These are phyloP conservation scores for Yamagishiella unicocca DNA, from an alignment of 139 green algal genomes.

Conservation along the genomic window DNA sequence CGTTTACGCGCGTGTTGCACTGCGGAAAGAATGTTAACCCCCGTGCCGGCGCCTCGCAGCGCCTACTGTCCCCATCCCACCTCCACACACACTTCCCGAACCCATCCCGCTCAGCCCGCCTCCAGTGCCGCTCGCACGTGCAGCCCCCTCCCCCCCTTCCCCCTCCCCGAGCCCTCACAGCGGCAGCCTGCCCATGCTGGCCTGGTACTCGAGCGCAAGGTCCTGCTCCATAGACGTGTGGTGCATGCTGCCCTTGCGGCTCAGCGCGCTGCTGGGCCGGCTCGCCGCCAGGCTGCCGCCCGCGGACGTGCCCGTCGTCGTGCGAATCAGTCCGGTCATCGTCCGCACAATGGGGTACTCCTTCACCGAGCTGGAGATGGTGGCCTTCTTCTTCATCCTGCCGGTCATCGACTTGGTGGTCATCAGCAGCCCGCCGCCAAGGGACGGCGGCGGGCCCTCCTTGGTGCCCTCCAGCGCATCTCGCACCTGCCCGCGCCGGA, in stretches of 20 bases:
- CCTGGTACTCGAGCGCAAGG: neutral
- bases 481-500: slow-evolving; percentile 39
- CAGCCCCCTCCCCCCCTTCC: no score
- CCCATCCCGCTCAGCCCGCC: neutral
- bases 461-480: slow-evolving; percentile 45
- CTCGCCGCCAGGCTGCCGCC: slow-evolving; percentile 43
- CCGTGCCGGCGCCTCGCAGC: no score
- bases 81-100: neutral
- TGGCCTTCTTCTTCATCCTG: slow-evolving; percentile 19
- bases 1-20: no score
- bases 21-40: no score
- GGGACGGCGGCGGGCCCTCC: neutral
- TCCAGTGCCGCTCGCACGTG: no score
- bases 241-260: neutral
- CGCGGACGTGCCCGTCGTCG: slow-evolving; percentile 7
- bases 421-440: neutral
- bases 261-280: slow-evolving; percentile 12
- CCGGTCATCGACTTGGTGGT: neutral
- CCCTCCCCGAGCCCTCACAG: no score
- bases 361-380: neutral
- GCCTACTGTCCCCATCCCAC: neutral
- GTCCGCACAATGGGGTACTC: slow-evolving; percentile 7
- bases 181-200: neutral
- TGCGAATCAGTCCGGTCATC: neutral
- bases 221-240: slow-evolving; percentile 17